A percentile compares a stretch with the other conserved stretches of the same genome.
Evolutionary conservation across 2,329 filamentous ascomycete genomes (phyloP).

Genomic region (Coniella vitis): DNA sequence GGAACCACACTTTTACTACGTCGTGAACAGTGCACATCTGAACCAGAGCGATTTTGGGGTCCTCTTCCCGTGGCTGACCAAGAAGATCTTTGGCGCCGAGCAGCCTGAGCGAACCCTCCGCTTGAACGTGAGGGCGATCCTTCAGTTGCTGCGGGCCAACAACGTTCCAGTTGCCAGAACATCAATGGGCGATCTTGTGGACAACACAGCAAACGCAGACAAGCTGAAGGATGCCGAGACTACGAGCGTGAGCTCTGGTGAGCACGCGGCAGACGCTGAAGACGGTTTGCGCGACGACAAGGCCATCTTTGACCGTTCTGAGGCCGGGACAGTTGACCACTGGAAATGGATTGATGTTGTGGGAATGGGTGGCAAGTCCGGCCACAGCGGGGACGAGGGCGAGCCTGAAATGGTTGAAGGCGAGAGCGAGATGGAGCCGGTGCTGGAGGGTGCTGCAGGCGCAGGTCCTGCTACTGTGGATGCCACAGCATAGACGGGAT

Average conservation of each 20-base stretch:
- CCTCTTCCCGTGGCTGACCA: conserved; percentile 67
- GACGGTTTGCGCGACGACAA: conserved; percentile 41
- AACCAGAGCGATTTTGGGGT: conserved; percentile 80
- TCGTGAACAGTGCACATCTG: conserved; percentile 67
- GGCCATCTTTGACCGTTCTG: conserved; percentile 42
- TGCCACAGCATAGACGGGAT: neutral
- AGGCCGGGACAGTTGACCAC: conserved; percentile 29
- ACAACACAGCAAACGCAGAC: conserved; percentile 36
- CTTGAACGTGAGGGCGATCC: conserved; percentile 51
- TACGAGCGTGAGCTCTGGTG: conserved; percentile 9
- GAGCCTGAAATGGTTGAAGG: conserved; percentile 17
- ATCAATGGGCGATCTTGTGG: conserved; percentile 41
- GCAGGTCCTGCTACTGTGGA: neutral
- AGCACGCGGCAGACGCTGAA: conserved; percentile 13
- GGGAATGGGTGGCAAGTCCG: conserved; percentile 35
- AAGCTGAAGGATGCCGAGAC: conserved; percentile 20
- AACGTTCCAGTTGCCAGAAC: conserved; percentile 43
- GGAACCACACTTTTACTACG: conserved; percentile 67
- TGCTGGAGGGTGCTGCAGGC: conserved; percentile 25
- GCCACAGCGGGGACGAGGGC: conserved; percentile 16
- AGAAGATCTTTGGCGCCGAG: conserved; percentile 49
- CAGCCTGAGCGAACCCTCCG: conserved; percentile 52
- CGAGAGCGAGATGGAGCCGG: conserved; percentile 29
- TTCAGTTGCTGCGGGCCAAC: conserved; percentile 49
- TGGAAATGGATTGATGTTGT: conserved; percentile 50